Evolutionary conservation across 352 stramenopile genomes (phyloP).

Genomic region (Phytophthora agathidicida): DNA sequence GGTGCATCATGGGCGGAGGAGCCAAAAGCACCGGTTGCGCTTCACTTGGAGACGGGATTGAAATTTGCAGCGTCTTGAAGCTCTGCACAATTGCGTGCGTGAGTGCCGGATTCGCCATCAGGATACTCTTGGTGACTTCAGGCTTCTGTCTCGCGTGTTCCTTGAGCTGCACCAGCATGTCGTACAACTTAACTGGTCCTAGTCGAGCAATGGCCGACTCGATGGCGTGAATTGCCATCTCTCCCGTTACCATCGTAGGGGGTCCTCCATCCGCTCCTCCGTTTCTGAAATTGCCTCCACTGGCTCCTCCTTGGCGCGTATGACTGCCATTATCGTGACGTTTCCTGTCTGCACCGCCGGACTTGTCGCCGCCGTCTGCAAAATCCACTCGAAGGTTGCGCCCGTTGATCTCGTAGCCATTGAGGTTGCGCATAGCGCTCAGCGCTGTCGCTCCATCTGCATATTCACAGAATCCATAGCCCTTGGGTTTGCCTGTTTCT

Average conservation of each 20-base stretch:
- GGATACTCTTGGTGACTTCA: constrained; percentile 78
- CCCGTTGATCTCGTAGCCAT: constrained; percentile 85
- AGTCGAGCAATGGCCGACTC: constrained; percentile 72
- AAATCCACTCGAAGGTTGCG: constrained; percentile 88
- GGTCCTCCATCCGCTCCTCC: constrained; percentile 24
- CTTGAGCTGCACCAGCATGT: constrained; percentile 83
- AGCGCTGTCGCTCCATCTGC: constrained; percentile 81
- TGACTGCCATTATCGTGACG: constrained; percentile 33
- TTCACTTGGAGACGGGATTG: constrained; percentile 66
- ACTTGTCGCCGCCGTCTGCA: constrained; percentile 75
- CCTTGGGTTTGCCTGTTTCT: constrained; percentile 86
- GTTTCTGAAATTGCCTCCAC: constrained; percentile 33
- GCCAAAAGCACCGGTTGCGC: constrained; percentile 60
- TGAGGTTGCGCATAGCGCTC: constrained; percentile 87
- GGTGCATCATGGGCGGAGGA: constrained; percentile 39
- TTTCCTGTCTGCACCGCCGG: constrained; percentile 36
- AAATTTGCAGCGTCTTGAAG: constrained; percentile 86
- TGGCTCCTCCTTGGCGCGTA: constrained; percentile 24
- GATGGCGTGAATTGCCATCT: constrained; percentile 83
- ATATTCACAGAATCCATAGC: constrained; percentile 89
- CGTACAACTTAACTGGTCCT: constrained; percentile 81
- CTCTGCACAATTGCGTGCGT: constrained; percentile 86
- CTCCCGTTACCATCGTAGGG: constrained; percentile 58
- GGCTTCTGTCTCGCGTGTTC: constrained; percentile 79
- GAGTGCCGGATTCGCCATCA: constrained; percentile 78